A percentile compares a stretch with the other conserved stretches of the same genome.
phyloP scores from a whole-genome alignment of 2,329 filamentous ascomycete genomes.

The Fusarium sp. region DNA sequence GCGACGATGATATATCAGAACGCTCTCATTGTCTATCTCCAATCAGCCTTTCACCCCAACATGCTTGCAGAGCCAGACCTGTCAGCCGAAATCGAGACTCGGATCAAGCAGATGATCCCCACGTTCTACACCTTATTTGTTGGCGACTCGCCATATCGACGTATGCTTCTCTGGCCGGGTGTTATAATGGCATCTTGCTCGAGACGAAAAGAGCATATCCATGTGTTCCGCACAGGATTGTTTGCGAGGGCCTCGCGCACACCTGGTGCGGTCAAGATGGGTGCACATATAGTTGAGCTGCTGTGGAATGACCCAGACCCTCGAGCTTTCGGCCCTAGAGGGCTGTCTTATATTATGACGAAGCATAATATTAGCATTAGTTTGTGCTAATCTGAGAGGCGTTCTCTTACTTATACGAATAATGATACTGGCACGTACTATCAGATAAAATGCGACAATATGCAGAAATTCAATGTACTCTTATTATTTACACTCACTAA shows the following conservation, averaged over 20 bases:
- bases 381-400: not conserved
- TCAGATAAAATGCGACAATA: no score
- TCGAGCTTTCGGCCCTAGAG: not conserved
- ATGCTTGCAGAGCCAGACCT: not conserved
- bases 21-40: not conserved
- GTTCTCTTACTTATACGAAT: no score
- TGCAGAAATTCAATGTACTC: no score
- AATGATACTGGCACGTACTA: no score
- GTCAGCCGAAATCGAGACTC: not conserved
- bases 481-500: no score
- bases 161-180: slow-evolving; percentile 13
- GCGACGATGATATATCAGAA: not conserved
- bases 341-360: slow-evolving; percentile 1
- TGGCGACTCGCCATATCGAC: not conserved
- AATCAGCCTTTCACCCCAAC: not conserved
- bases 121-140: not conserved
- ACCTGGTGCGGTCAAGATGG: slow-evolving; percentile 4
- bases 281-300: not conserved
- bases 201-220: not conserved
- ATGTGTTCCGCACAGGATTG: not conserved
- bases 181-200: slow-evolving; percentile 8
- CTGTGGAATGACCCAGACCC: slow-evolving; percentile 5
- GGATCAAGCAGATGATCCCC: not conserved
- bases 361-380: slow-evolving; percentile 15
- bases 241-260: not conserved